Percentiles rank a stretch among this genome's conserved stretches.
Conservation (phyloP, 345 rosid species). For the Populus alba region DNA sequence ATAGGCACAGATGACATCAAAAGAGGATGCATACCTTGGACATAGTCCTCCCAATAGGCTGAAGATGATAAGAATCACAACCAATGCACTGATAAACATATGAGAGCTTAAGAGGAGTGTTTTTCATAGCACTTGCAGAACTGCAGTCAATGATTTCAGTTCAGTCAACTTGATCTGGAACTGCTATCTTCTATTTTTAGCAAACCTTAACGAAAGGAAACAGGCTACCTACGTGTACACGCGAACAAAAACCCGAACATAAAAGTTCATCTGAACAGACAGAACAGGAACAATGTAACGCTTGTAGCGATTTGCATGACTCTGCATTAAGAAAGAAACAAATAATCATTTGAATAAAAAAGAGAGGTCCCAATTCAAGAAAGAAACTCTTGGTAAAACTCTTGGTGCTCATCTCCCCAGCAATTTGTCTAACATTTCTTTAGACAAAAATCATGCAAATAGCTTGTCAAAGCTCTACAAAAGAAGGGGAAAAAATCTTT, state of each 20-base stretch:
- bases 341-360: not conserved
- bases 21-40: constrained; percentile 59
- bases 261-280: constrained; percentile 94
- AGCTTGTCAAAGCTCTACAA: not conserved
- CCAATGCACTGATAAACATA: constrained; percentile 96
- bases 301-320: constrained; percentile 98
- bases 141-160: constrained; percentile 47
- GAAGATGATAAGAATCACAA: constrained; percentile 97
- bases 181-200: not conserved
- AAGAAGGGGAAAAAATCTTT: not conserved
- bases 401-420: not conserved
- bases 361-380: not conserved
- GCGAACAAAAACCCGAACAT: constrained; percentile 93
- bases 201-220: constrained; percentile 1
- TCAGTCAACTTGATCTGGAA: constrained; percentile 13
- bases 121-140: constrained; percentile 96
- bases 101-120: constrained; percentile 97
- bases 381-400: not conserved
- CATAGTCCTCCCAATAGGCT: constrained; percentile 78
- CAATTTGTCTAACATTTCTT: not conserved
- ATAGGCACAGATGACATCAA: not conserved
- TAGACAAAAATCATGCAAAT: not conserved
- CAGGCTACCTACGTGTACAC: constrained; percentile 70
- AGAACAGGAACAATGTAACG: constrained; percentile 95
- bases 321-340: constrained; percentile 43